Base-by-base conservation (phyloP, 2,329 filamentous ascomycete genomes). In the Chrysoporthe cubensis region DNA sequence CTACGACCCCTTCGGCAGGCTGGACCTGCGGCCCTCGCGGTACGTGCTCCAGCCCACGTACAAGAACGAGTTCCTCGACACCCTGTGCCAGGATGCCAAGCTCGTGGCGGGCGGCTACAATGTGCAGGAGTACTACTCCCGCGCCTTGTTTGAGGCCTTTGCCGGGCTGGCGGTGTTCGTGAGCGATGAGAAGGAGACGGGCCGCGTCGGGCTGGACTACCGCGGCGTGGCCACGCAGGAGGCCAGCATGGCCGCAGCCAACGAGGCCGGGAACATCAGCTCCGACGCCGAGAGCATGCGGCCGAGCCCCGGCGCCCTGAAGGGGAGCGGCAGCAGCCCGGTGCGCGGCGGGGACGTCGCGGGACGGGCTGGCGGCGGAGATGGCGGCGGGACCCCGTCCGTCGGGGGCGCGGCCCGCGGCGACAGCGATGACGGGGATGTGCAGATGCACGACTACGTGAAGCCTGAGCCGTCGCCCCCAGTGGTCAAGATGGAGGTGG, bases 81-180 rank as follows among this genome's bases (percentile, higher is more conserved):
- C 83, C 34, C 86, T 89, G 43, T 87, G 89, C 66, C 86, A 87
- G 52, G 90, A 94, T 75, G 80, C 85, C 2, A 83, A 86, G 57
- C 88, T 91, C 75, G 81, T 86, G 63, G 92, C 92, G 18, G 94
- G 94, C 43, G 96, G 96, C 0, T 98, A 96, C 79, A 90, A 90
- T 74, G 82, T 95, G 56, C 83, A 87, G 44, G 94, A 97, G 76
- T 98, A 96, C 76, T 92, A 93, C 74, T 84, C 89, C 8, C 85
- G 94, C 34, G 90, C 92, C 34, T 81, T 99, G 76, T 91, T 93
- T 69, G 94, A 97, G 76, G 94, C 95, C 0, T 98, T 97, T 79
- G 89, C 92, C 0, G 96, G 96, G 0, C 78, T 99, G 69, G 93
- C 92, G 0, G 92, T 97, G 54, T 96, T 97, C 73, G 83, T 99